Evolutionary conservation across 2,329 filamentous ascomycete genomes (phyloP).

Genomic region (Trichophyton equinum): DNA sequence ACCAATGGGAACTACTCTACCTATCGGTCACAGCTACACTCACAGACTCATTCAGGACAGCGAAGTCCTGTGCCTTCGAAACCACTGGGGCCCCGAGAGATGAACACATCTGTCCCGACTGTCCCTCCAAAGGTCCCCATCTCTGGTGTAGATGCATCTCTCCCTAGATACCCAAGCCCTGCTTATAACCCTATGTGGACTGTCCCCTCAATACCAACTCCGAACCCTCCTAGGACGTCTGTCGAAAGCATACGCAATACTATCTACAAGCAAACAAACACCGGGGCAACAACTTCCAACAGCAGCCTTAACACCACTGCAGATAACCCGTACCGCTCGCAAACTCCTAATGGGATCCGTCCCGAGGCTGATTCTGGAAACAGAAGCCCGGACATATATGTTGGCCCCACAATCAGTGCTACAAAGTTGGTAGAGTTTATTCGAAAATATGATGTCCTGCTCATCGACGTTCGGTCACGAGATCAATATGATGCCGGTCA

Average conservation of each 20-base stretch:
- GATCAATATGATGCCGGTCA: conserved; percentile 79
- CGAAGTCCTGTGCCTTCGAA: conserved; percentile 19
- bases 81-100: conserved; percentile 33
- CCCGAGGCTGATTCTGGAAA: conserved; percentile 28
- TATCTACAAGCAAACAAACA: conserved; percentile 4
- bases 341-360: conserved; percentile 32
- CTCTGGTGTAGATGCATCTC: conserved; percentile 22
- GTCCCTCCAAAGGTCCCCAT: conserved; percentile 34
- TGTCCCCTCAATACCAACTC: conserved; percentile 26
- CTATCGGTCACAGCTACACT: conserved; percentile 7
- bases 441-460: conserved; percentile 51
- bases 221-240: conserved; percentile 30
- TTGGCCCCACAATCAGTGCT: conserved; percentile 51
- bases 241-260: conserved; percentile 30
- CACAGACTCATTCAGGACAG: not conserved
- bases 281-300: conserved; percentile 16
- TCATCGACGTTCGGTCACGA: conserved; percentile 76
- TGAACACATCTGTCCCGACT: conserved; percentile 28
- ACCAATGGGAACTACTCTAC: conserved; percentile 15
- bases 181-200: conserved; percentile 36
- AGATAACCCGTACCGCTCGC: conserved; percentile 34
- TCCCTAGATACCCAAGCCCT: conserved; percentile 38
- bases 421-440: conserved; percentile 61
- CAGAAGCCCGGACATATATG: conserved; percentile 39
- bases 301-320: conserved; percentile 26